phyloP scores from a whole-genome alignment of 805 yeast species.

The Lachancea quebecensis region DNA sequence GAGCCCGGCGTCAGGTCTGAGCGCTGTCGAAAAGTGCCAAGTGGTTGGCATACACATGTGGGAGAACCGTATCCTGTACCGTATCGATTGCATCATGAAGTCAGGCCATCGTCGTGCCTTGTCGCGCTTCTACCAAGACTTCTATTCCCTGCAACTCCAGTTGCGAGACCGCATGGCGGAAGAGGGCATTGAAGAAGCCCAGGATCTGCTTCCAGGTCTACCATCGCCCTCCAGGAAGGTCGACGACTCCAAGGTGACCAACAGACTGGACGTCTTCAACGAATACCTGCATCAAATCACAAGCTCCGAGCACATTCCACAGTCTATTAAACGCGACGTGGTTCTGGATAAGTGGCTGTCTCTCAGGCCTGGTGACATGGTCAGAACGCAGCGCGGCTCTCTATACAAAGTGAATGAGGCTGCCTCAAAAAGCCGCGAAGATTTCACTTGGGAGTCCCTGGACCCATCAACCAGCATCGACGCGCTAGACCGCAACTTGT shows the following conservation, averaged over 20 bases:
- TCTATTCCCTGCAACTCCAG: slow-evolving; percentile 18
- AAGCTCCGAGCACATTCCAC: slow-evolving; percentile 4
- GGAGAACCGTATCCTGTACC: slow-evolving; percentile 15
- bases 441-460: slow-evolving; percentile 2
- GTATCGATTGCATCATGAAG: slow-evolving; percentile 10
- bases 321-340: background rate
- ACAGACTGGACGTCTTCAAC: slow-evolving; percentile 5
- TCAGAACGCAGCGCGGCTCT: slow-evolving; percentile 8
- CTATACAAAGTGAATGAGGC: slow-evolving; percentile 2
- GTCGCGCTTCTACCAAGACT: slow-evolving; percentile 18
- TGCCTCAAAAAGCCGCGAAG: background rate
- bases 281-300: slow-evolving; percentile 4
- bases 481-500: background rate
- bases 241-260: background rate
- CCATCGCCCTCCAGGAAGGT: slow-evolving; percentile 8
- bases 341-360: slow-evolving; percentile 7
- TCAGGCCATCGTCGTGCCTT: slow-evolving; percentile 10
- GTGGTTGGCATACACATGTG: slow-evolving; percentile 12
- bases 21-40: slow-evolving; percentile 2
- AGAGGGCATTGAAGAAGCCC: background rate
- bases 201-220: slow-evolving; percentile 4
- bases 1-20: background rate
- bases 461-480: background rate
- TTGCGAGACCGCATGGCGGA: slow-evolving; percentile 6
- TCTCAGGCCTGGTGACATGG: slow-evolving; percentile 9